phyloP scores from a whole-genome alignment of 2,329 filamentous ascomycete genomes.

The Chrysosporium keratinophilum region DNA sequence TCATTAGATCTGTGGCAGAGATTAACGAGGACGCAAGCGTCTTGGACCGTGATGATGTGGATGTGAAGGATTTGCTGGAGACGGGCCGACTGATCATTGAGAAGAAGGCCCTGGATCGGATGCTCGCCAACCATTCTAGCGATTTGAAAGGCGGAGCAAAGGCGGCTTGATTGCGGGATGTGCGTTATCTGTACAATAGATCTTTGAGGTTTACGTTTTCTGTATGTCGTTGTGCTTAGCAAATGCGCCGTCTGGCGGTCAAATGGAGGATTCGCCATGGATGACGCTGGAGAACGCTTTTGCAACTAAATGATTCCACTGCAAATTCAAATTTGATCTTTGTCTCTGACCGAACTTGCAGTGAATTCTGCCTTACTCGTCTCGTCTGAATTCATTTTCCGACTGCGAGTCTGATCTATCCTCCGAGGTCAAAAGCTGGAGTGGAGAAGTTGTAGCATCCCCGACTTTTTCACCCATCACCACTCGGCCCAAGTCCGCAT shows the following conservation, averaged over 20 bases:
- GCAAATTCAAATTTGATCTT: no score
- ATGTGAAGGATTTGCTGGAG: constrained; percentile 90
- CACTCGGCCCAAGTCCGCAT: no score
- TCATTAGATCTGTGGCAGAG: constrained; percentile 57
- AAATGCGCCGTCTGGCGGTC: not conserved
- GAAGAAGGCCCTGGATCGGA: constrained; percentile 62
- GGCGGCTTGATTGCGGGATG: constrained; percentile 25
- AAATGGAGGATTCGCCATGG: not conserved
- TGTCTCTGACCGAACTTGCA: no score
- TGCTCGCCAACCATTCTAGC: constrained; percentile 56
- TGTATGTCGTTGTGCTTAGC: not conserved
- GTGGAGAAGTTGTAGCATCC: constrained; percentile 7
- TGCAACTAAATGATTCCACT: no score
- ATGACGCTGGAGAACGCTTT: no score
- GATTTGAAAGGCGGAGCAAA: constrained; percentile 30
- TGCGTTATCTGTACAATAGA: constrained; percentile 12
- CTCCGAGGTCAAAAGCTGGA: constrained; percentile 26
- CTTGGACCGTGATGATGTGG: constrained; percentile 64
- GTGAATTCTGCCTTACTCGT: no score
- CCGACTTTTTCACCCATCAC: no score
- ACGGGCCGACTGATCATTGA: constrained; percentile 79
- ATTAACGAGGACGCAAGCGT: constrained; percentile 58
- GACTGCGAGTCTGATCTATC: not conserved
- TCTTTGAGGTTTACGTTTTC: constrained; percentile 11
- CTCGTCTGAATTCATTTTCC: not conserved